Conservation (phyloP, 1,284 basidiomycete genomes). For the Porodaedalea pini region DNA sequence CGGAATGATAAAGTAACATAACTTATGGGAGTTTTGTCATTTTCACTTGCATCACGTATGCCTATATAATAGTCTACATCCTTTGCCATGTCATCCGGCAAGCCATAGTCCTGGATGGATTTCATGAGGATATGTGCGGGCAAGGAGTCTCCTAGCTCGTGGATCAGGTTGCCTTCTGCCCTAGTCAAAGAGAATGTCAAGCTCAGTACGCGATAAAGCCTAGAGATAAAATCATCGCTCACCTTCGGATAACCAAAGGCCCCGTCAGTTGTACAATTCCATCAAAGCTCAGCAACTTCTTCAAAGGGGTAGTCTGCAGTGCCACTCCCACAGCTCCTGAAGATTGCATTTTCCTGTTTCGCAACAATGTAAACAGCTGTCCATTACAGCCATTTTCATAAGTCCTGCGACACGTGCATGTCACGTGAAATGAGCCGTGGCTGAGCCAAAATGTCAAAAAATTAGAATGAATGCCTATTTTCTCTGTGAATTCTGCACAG, state of each 20-base stretch:
- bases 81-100: constrained; percentile 15
- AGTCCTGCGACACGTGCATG: no score
- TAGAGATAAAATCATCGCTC: background rate
- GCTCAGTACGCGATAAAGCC: background rate
- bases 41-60: background rate
- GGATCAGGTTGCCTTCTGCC: constrained; percentile 19
- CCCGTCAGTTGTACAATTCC: constrained; percentile 9
- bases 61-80: constrained; percentile 18
- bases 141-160: constrained; percentile 14
- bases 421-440: no score
- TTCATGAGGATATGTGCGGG: constrained; percentile 17
- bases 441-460: no score
- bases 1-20: background rate
- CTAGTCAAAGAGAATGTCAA: background rate
- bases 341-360: constrained; percentile 15
- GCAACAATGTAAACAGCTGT: constrained; percentile 16
- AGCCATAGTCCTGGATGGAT: constrained; percentile 10
- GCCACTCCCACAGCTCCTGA: constrained; percentile 18
- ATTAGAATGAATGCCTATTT: no score
- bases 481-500: no score
- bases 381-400: no score
- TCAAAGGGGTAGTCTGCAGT: background rate
- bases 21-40: constrained; percentile 3
- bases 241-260: constrained; percentile 13
- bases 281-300: background rate